Conservation (phyloP, 2,329 filamentous ascomycete genomes). For the Penicillium sp. region DNA sequence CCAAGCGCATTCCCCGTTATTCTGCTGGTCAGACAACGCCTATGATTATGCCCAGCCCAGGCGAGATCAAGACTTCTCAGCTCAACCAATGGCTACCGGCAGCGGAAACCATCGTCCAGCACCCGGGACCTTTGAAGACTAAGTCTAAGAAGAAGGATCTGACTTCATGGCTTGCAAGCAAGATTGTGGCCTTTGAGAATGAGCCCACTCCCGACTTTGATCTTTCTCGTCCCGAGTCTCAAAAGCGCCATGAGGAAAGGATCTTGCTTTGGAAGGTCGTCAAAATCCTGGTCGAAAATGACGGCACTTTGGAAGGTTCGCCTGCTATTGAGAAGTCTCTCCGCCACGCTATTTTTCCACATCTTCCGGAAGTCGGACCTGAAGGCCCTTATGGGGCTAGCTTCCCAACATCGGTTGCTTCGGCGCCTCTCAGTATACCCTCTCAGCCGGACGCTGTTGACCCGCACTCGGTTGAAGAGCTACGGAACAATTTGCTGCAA, state of each 20-base stretch:
- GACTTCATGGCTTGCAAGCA: constrained; percentile 69
- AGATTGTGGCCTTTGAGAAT: constrained; percentile 69
- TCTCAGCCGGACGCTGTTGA: constrained; percentile 65
- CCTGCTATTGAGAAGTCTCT: constrained; percentile 68
- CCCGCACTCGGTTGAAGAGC: constrained; percentile 61
- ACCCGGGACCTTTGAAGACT: constrained; percentile 81
- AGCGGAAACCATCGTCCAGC: constrained; percentile 68
- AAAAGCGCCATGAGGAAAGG: constrained; percentile 72
- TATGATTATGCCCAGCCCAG: constrained; percentile 74
- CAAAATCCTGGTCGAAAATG: constrained; percentile 74
- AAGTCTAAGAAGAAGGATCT: constrained; percentile 97
- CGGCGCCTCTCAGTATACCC: constrained; percentile 32
- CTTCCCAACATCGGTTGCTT: constrained; percentile 33
- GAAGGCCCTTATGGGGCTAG: constrained; percentile 24
- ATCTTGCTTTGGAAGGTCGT: constrained; percentile 84
- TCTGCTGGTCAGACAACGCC: constrained; percentile 67
- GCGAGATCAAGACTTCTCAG: constrained; percentile 73
- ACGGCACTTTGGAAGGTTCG: constrained; percentile 73
- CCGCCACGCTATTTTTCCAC: constrained; percentile 67
- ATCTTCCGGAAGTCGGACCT: constrained; percentile 35
- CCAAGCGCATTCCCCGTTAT: constrained; percentile 82
- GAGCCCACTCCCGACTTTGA: constrained; percentile 44
- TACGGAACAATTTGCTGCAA: constrained; percentile 67
- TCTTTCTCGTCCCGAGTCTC: constrained; percentile 47
- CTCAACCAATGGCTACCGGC: constrained; percentile 70